A percentile compares a stretch with the other conserved stretches of the same genome.
Conservation (phyloP, 176 grass and related monocot genomes). For the Carex myosuroides region DNA sequence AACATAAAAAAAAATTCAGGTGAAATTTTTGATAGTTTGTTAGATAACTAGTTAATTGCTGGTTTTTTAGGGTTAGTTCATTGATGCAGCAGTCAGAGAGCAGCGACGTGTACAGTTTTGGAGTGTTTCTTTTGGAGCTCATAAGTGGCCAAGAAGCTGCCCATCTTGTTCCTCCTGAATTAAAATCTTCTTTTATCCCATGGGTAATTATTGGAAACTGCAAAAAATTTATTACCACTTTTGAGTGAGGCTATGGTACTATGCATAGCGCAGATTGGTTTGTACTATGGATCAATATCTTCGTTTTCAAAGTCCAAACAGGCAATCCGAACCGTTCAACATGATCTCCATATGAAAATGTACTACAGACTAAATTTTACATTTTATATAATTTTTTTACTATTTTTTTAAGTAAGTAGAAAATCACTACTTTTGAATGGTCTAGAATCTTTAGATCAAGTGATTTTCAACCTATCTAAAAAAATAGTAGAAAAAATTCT, state of each 20-base stretch:
- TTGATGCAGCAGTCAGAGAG: slow-evolving; percentile 46
- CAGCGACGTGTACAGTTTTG: slow-evolving; percentile 88
- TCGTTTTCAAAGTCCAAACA: no score
- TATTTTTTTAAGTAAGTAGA: no score
- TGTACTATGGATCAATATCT: no score
- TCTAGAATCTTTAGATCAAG: no score
- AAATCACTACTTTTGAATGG: no score
- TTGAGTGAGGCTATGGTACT: background rate
- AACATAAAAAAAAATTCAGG: background rate
- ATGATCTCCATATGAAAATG: no score
- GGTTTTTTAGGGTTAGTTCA: slow-evolving; percentile 29
- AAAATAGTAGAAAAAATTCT: no score
- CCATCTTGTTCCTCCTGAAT: slow-evolving; percentile 29
- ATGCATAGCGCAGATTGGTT: no score
- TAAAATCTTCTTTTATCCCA: slow-evolving; percentile 27
- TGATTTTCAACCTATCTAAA: no score
- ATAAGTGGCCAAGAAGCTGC: slow-evolving; percentile 57
- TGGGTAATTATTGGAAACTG: slow-evolving; percentile 43
- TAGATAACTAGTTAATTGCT: background rate
- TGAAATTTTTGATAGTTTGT: background rate
- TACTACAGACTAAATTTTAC: no score
- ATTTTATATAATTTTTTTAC: no score
- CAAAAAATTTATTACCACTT: background rate
- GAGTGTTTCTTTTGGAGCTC: slow-evolving; percentile 80
- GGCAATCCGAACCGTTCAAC: no score